Base-by-base conservation (phyloP, 164 flowering plant species). In the Protea cynaroides region DNA sequence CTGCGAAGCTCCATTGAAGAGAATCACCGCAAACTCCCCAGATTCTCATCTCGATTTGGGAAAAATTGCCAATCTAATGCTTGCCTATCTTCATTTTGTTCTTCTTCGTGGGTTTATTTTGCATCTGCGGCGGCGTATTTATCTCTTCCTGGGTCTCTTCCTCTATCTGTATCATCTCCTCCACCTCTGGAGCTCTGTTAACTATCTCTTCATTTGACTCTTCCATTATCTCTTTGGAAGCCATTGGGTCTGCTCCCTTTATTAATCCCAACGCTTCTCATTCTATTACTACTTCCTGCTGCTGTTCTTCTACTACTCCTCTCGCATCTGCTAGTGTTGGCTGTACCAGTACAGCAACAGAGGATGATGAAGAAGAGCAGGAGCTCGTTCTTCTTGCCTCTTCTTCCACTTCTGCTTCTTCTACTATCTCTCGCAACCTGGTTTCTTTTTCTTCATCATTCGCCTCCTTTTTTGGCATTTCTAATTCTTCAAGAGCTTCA, bases 401-500 rank as follows among this genome's bases (percentile, higher is more conserved):
- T 1, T 62, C 62, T 12, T 47, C 58, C 34, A 29, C 34, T 5
- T 29, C 58, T 37, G 0, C 18, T 40, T 46, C 71, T 56, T 68
- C 75, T 59, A 21, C 43, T 11, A 7, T 54, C 25, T 66, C 57
- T 12, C 18, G 19, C 13, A 14, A 11, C 9, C 55, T 29, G 44
- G 22, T 2, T 37, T 51, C 64, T 52, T 22, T 25, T 23, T 29
- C 61, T 40, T 59, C 59, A 56, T 65, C 58, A 17, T 29, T 40
- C 5, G 54, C 65, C 23, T 72, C 65, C 4, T 50, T 36, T 56
- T 52, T 66, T 44, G 44, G 37, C 38, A 14, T 64, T 64, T 69
- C 73, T 55, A 40, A 69, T 68, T 73, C 72, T 49, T 49, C 55
- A 18, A 21, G 29, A 63, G 63, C 47, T 65, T 75, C 74, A 62